Percentiles rank a stretch among this genome's conserved stretches.
Conservation (phyloP, 179 eudicot species). For the Gypsophila paniculata region DNA sequence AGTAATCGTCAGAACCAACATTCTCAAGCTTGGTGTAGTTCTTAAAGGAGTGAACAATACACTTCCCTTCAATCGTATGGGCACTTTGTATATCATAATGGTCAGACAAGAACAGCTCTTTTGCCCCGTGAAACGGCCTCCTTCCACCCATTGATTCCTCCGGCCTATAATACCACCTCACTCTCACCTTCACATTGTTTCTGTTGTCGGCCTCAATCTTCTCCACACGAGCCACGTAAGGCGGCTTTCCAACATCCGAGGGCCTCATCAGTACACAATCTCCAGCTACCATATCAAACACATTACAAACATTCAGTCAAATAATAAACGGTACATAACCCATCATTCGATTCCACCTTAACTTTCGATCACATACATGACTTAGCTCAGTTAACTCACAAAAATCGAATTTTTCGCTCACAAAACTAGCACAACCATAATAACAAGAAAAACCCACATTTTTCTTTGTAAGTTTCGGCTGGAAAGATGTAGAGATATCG, state of each 20-base stretch:
- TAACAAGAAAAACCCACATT: no score
- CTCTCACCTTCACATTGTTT: conserved; percentile 60
- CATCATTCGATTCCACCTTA: neutral
- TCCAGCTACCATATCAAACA: conserved; percentile 40
- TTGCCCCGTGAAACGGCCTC: conserved; percentile 74
- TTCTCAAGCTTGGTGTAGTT: conserved; percentile 80
- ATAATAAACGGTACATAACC: neutral
- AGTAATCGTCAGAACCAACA: conserved; percentile 81
- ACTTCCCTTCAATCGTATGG: conserved; percentile 82
- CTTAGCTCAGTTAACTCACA: neutral
- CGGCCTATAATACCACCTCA: conserved; percentile 88
- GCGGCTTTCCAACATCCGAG: conserved; percentile 61
- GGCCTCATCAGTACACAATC: conserved; percentile 85
- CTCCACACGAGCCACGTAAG: conserved; percentile 75
- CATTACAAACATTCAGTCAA: neutral
- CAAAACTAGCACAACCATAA: neutral
- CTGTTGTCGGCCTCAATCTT: conserved; percentile 58
- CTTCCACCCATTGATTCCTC: conserved; percentile 91
- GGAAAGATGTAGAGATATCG: no score
- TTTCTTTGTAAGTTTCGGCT: no score
- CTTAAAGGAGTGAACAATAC: conserved; percentile 75
- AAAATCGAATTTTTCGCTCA: neutral
- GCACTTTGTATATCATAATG: conserved; percentile 80
- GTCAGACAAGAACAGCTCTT: conserved; percentile 84
- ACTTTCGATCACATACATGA: neutral